Conservation (phyloP, 176 grass and related monocot genomes). For the Ensete glaucum region DNA sequence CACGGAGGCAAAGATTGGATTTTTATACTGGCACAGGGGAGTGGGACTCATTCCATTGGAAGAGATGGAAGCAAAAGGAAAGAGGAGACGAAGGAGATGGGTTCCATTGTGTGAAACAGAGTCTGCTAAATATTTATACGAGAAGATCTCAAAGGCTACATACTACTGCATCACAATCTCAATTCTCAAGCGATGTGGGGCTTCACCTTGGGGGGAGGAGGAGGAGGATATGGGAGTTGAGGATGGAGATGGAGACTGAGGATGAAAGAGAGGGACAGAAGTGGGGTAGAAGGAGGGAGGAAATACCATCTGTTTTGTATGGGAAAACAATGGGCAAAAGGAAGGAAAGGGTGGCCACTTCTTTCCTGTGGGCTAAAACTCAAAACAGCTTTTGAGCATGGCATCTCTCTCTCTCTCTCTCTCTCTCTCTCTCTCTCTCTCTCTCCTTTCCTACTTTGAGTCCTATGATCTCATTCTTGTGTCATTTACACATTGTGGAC, state of each 20-base stretch:
- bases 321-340: conserved; percentile 20
- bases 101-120: background rate
- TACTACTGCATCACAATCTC: no score
- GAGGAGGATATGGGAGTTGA: background rate
- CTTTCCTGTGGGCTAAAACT: conserved; percentile 11
- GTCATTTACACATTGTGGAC: background rate
- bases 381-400: background rate
- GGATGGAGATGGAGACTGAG: background rate
- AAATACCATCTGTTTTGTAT: background rate
- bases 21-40: background rate
- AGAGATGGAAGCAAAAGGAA: background rate
- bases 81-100: background rate
- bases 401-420: background rate
- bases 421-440: background rate
- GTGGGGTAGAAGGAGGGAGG: no score
- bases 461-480: background rate
- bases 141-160: background rate
- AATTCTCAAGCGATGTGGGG: background rate
- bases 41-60: background rate
- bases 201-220: background rate
- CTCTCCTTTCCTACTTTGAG: background rate
- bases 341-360: background rate
- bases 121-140: background rate
- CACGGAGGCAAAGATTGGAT: background rate
- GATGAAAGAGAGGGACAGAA: no score